A percentile compares a stretch with the other conserved stretches of the same genome.
Evolutionary conservation across 148 eudicot genomes (phyloP).

Genomic region (Rhododendron molle): DNA sequence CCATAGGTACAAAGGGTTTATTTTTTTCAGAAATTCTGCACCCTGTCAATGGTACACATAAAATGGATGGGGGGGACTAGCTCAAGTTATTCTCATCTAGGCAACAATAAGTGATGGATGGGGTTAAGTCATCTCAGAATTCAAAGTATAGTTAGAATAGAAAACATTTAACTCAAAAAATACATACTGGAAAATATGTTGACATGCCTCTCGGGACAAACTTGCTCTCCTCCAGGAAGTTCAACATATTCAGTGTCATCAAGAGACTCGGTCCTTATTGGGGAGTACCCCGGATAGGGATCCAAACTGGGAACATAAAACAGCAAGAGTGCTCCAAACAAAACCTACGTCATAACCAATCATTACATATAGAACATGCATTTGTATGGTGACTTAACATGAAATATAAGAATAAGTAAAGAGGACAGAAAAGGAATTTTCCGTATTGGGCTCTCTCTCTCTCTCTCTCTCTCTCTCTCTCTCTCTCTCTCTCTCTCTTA

Average conservation of each 20-base stretch:
- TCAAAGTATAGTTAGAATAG: not conserved
- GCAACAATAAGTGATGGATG: not conserved
- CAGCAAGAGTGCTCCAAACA: conserved; percentile 72
- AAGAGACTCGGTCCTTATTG: conserved; percentile 43
- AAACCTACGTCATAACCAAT: conserved; percentile 41
- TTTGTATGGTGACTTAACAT: not conserved
- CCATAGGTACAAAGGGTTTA: not conserved
- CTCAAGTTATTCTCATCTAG: not conserved
- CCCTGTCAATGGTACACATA: not conserved
- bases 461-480: too few species aligned
- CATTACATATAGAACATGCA: not conserved
- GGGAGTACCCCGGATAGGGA: conserved; percentile 88
- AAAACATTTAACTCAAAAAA: not conserved
- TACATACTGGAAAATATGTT: conserved; percentile 76
- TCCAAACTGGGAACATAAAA: conserved; percentile 69
- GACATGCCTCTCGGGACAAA: conserved; percentile 84
- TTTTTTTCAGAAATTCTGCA: not conserved
- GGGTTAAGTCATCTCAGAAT: not conserved
- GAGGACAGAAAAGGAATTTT: not conserved
- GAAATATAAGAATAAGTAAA: not conserved
- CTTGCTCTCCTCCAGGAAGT: conserved; percentile 82
- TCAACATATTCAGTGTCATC: conserved; percentile 74
- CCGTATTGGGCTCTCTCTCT: not conserved
- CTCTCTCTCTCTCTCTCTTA: too few species aligned
- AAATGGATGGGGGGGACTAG: not conserved